Evolutionary conservation across 257 asterid genomes (phyloP), one percentile per base, ranked within the genome.

Genomic region (Catharanthus roseus): DNA sequence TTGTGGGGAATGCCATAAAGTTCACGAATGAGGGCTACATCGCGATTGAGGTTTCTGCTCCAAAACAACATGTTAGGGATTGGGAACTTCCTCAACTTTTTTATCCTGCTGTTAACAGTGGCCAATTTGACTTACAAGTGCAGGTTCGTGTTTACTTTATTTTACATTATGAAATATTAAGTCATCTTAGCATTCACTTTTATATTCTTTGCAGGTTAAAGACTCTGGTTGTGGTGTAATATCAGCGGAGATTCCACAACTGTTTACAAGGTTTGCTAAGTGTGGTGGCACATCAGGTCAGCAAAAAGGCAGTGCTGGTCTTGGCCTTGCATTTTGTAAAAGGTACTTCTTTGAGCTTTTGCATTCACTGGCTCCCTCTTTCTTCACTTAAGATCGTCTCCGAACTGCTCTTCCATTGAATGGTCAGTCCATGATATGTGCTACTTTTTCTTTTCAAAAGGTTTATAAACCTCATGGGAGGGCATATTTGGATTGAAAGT

Each of bases 261-360:
- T 87, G 26, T 89, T 89, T 78, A 87, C 80, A 80, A 89, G 80
- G 80, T 89, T 86, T 65, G 72, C 82, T 0, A 81, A 83, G 77
- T 13, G 79, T 4, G 75, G 67, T 24, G 70, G 75, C 71, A 66
- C 82, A 26, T 81, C 87, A 61, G 76, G 63, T 70, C 81, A 78
- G 38, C 77, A 63, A 24, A 81, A 71, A 51, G 73, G 78, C 60
- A 81, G 87, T 67, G 77, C 85, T 10, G 86, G 91, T 77, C 84
- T 89, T 16, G 96, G 96, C 9, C 93, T 89, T 49, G 93, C 93
- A 74, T 87, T 89, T 71, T 87, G 93, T 83, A 82, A 82, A 79
- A 81, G 93, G 96, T 89, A 82, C 71, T 18, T 51, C 19, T 50
- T 18, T 4, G 1, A 33, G 36, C 16, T 44, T 1, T 5, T 54